These are phyloP conservation scores for Neltuma alba DNA, from an alignment of 306 rosid species.

Conservation along the genomic window DNA sequence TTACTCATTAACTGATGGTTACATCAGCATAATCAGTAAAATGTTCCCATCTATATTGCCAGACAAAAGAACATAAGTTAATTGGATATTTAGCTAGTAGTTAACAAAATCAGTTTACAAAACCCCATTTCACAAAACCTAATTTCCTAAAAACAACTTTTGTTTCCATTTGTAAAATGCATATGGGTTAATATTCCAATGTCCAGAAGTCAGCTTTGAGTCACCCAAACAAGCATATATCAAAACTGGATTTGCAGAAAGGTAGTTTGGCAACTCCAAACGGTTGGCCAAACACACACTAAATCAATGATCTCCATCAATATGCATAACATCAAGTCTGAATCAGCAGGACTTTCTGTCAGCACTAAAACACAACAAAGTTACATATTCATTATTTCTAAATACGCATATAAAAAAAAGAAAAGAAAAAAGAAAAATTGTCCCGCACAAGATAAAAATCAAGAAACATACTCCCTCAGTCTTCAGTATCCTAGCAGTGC, in stretches of 20 bases:
- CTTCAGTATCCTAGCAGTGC: slow-evolving; percentile 82
- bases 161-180: too few species aligned
- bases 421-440: slow-evolving; percentile 24
- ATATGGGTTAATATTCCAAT: neutral
- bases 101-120: too few species aligned
- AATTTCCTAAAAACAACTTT: too few species aligned
- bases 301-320: slow-evolving; percentile 22
- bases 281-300: neutral
- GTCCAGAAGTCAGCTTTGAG: neutral
- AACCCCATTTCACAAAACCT: too few species aligned
- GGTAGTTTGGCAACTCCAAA: neutral
- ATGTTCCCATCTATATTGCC: slow-evolving; percentile 3
- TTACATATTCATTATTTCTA: slow-evolving; percentile 19
- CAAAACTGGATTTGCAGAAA: neutral
- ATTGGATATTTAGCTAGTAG: too few species aligned
- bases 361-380: slow-evolving; percentile 20
- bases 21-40: slow-evolving; percentile 1
- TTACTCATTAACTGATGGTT: slow-evolving; percentile 10
- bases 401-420: slow-evolving; percentile 14
- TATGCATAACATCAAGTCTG: slow-evolving; percentile 12
- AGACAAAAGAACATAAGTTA: slow-evolving; percentile 6
- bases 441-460: slow-evolving; percentile 32
- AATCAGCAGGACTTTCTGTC: neutral
- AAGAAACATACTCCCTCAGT: slow-evolving; percentile 84
- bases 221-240: neutral